Base-by-base conservation (phyloP, 306 rosid genomes). In the Cucumis hystrix region DNA sequence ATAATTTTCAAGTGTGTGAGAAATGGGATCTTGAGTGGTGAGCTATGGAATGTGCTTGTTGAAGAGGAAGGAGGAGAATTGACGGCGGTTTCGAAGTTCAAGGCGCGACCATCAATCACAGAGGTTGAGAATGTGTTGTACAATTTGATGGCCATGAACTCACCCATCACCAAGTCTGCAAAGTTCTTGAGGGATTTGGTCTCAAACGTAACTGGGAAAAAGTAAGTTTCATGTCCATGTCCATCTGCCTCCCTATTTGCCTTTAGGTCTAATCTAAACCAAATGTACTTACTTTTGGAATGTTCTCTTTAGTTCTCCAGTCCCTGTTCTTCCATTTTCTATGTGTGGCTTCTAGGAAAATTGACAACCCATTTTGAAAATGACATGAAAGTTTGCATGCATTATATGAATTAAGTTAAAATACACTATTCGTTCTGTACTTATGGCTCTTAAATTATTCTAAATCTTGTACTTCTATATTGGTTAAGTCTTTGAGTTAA, bases 71-170 rank as follows among this genome's bases (percentile, higher is more conserved):
- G 79, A 60, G 97, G 86, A 35, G 89, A 85, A 67, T 13, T 92
- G 80, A 96, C 86, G 81, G 80, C 82, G 41, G 76, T 89, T 76
- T 88, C 96, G 2, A 84, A 81, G 20, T 91, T 95, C 81, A 90
- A 86, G 83, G 52, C 79, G 0, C 83, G 97, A 77, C 97, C 93
- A 59, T 86, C 87, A 4, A 87, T 91, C 33, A 84, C 57, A 11
- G 97, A 96, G 81, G 97, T 96, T 74, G 97, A 92, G 89, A 91
- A 64, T 84, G 97, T 92, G 21, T 76, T 96, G 86, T 92, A 96
- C 75, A 96, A 92, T 76, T 74, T 96, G 84, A 91, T 92, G 97
- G 96, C 99, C 18, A 84, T 91, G 69, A 96, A 92, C 82, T 96
- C 98, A 0, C 98, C 97, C 0, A 85, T 96, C 37, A 92, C 99